Evolutionary conservation across 768 basidiomycete species (phyloP).

Genomic region (Boletus subcaerulescens): DNA sequence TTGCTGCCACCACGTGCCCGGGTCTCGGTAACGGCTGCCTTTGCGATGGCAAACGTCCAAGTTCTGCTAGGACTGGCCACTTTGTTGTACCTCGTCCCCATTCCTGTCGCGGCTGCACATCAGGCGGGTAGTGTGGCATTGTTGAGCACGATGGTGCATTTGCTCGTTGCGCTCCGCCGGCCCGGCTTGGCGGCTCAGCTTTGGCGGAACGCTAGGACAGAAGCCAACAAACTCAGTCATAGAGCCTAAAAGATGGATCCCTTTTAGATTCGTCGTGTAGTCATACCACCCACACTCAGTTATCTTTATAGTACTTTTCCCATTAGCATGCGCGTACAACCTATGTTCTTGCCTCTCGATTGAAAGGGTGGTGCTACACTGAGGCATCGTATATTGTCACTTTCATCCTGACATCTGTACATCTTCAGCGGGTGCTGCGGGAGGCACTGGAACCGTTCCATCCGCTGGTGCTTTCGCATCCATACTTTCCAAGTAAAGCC

Average conservation of each 20-base stretch:
- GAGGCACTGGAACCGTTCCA: constrained; percentile 37
- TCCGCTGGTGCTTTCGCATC: constrained; percentile 58
- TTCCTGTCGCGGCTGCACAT: constrained; percentile 88
- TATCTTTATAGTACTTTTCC: constrained; percentile 12
- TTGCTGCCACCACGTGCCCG: constrained; percentile 61
- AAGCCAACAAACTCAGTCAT: constrained; percentile 13
- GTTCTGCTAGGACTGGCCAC: constrained; percentile 76
- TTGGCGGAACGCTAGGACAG: constrained; percentile 46
- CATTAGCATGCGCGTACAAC: neutral
- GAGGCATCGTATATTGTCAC: constrained; percentile 15
- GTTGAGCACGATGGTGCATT: constrained; percentile 76
- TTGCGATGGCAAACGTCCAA: constrained; percentile 83
- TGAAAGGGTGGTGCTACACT: constrained; percentile 7
- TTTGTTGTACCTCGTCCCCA: constrained; percentile 87
- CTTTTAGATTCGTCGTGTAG: constrained; percentile 12
- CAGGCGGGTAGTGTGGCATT: constrained; percentile 93
- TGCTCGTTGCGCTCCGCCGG: constrained; percentile 66
- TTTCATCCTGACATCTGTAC: constrained; percentile 79
- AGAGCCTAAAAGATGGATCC: neutral
- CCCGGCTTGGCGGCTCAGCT: constrained; percentile 64
- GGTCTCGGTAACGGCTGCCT: constrained; percentile 53
- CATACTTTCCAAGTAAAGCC: constrained; percentile 76
- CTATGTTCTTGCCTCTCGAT: constrained; percentile 1
- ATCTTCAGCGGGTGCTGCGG: constrained; percentile 53
- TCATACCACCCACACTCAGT: constrained; percentile 24